Evolutionary conservation across 331 rosid species (phyloP), one percentile per base, ranked within the genome.

Genomic region (Stylosanthes scabra): DNA sequence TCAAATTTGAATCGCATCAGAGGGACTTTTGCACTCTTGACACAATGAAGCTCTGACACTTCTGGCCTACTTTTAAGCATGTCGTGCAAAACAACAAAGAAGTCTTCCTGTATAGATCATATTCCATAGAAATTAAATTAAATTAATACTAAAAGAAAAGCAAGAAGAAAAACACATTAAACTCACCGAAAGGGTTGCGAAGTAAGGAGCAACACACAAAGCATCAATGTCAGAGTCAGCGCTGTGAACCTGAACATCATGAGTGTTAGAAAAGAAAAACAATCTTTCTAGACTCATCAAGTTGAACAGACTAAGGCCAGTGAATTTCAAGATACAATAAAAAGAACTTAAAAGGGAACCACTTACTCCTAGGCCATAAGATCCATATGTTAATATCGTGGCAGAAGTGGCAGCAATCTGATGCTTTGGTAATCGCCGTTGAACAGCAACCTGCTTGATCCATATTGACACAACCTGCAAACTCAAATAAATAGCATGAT

Each of bases 281-380:
- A 11, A 71, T 8, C 42, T 60, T 58, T 39, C 3, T 3, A 39
- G 54, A 37, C 59, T 25, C 37, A 54, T 39, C 50, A 66, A 44
- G 42, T 37, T 67, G 52, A 46, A 64, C 4, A 31, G 10, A 45
- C 59, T n/a, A 10, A 66, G 16, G 25, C 28, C 15, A 34, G 25
- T n/a, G 41, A 64, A 66, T 52, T 71, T 20, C 25, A 50, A 46
- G 20, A 77, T 64, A 44, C 46, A 2, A 67, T 11, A 13, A 8
- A 47, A 29, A 44, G 9, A 13, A 16, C 14, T 25, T 55, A 52
- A 9, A 78, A 39, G 5, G 63, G 61, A 56, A 55, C 64, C 16
- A 69, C 85, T 55, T 64, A 84, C 88, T 69, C 88, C 85, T 16
- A 84, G 88, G 69, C 85, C 88, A 77, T 84, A 84, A 63, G 88